A percentile compares a stretch with the other conserved stretches of the same genome.
phyloP scores from a whole-genome alignment of 495 filamentous ascomycete species.

The Podospora anserina region DNA sequence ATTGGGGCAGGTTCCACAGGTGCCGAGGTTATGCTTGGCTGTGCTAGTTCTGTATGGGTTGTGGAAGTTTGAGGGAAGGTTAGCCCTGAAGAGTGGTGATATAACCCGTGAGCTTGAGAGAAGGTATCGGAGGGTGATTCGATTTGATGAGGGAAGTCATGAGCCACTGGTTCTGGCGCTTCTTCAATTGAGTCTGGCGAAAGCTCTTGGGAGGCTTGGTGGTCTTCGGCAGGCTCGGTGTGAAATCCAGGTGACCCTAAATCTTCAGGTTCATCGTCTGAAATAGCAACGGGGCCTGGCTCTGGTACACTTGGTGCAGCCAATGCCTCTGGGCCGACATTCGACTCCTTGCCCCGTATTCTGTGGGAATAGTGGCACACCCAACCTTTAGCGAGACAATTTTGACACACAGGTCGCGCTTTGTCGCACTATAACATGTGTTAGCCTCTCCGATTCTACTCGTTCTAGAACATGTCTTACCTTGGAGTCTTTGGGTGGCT shows the following conservation, averaged over 20 bases:
- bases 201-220: slow-evolving; percentile 8
- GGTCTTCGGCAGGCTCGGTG: slow-evolving; percentile 2
- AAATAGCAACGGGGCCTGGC: neutral
- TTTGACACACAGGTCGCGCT: slow-evolving; percentile 37
- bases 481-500: slow-evolving; percentile 12
- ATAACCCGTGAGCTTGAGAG: slow-evolving; percentile 16
- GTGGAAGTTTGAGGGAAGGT: slow-evolving; percentile 17
- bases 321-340: slow-evolving; percentile 3
- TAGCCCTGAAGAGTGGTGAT: slow-evolving; percentile 24
- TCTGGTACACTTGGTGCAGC: slow-evolving; percentile 2
- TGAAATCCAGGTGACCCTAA: slow-evolving; percentile 32
- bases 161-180: slow-evolving; percentile 8
- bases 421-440: slow-evolving; percentile 39
- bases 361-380: slow-evolving; percentile 36
- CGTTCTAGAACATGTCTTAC: neutral
- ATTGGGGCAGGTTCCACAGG: slow-evolving; percentile 12
- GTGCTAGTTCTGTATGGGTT: slow-evolving; percentile 6
- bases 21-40: slow-evolving; percentile 10
- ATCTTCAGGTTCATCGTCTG: slow-evolving; percentile 30
- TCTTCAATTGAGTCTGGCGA: slow-evolving; percentile 5
- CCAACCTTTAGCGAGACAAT: slow-evolving; percentile 30
- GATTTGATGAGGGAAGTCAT: slow-evolving; percentile 12
- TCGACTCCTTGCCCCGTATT: slow-evolving; percentile 15
- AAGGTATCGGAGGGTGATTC: slow-evolving; percentile 21
- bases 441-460: slow-evolving; percentile 2